Evolutionary conservation across 2,329 filamentous ascomycete species (phyloP).

Genomic region (Phaeosphaeriaceae sp.): DNA sequence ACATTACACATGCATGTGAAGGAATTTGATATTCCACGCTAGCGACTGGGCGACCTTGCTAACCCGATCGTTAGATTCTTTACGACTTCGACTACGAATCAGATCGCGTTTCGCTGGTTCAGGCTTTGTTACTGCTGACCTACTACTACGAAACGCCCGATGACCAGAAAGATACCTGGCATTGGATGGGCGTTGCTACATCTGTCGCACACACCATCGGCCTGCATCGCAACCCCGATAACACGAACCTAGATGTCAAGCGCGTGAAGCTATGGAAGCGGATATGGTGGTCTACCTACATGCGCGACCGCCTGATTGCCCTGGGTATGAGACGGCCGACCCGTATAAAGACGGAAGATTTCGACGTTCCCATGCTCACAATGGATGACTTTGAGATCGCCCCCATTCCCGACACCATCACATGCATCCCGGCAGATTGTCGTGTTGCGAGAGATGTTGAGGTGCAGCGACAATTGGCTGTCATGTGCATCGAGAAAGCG

Average conservation of each 20-base stretch:
- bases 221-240: constrained; percentile 83
- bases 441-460: constrained; percentile 72
- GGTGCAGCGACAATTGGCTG: constrained; percentile 79
- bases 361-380: constrained; percentile 88
- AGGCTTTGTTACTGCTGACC: constrained; percentile 88
- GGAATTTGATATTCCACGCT: not conserved
- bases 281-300: constrained; percentile 98
- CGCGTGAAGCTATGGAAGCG: constrained; percentile 89
- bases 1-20: constrained; percentile 16
- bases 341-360: constrained; percentile 90
- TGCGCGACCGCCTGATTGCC: constrained; percentile 90
- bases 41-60: constrained; percentile 8
- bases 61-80: constrained; percentile 64
- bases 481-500: constrained; percentile 91
- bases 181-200: constrained; percentile 97
- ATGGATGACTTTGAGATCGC: constrained; percentile 84
- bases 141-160: constrained; percentile 98
- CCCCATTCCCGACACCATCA: constrained; percentile 70
- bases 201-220: constrained; percentile 94
- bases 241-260: constrained; percentile 74
- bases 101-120: constrained; percentile 86
- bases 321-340: constrained; percentile 93
- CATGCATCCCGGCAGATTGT: constrained; percentile 73
- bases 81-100: constrained; percentile 97
- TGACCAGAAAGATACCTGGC: constrained; percentile 97